These are phyloP conservation scores for Abrus pulchellus DNA, from an alignment of 306 rosid genomes.

Conservation along the genomic window DNA sequence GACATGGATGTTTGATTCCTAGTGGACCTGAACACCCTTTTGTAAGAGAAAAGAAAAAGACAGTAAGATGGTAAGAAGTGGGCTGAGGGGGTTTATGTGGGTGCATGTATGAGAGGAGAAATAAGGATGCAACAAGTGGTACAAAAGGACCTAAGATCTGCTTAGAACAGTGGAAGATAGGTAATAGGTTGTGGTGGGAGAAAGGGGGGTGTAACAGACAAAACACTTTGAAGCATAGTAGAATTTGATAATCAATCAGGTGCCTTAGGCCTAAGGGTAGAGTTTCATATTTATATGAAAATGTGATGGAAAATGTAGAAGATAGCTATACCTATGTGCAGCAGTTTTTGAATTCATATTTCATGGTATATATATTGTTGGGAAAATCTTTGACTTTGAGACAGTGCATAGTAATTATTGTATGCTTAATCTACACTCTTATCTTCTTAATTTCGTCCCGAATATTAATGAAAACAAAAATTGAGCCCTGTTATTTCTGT, in stretches of 20 bases:
- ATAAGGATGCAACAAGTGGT: not conserved
- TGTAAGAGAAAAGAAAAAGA: constrained; percentile 4
- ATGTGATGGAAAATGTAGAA: constrained; percentile 7
- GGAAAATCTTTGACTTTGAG: constrained; percentile 33
- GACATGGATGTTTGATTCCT: constrained; percentile 10
- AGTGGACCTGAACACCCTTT: not conserved
- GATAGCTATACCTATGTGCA: not conserved
- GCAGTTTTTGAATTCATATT: constrained; percentile 24
- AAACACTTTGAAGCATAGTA: not conserved
- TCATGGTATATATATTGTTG: not conserved
- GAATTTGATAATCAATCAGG: not conserved
- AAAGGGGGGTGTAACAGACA: not conserved
- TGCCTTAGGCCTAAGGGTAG: not conserved
- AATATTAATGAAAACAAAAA: not conserved
- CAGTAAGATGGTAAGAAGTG: not conserved
- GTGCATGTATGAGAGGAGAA: not conserved
- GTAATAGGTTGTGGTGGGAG: not conserved
- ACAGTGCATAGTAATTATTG: not conserved
- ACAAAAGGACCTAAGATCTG: not conserved
- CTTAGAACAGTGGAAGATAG: not conserved
- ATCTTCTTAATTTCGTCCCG: constrained; percentile 3
- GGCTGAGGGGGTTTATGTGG: constrained; percentile 8
- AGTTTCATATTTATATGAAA: not conserved
- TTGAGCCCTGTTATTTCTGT: constrained; percentile 48
- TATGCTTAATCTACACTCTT: constrained; percentile 5